Evolutionary conservation across 1,284 basidiomycete genomes (phyloP).

Genomic region (Trichosporon sp.): DNA sequence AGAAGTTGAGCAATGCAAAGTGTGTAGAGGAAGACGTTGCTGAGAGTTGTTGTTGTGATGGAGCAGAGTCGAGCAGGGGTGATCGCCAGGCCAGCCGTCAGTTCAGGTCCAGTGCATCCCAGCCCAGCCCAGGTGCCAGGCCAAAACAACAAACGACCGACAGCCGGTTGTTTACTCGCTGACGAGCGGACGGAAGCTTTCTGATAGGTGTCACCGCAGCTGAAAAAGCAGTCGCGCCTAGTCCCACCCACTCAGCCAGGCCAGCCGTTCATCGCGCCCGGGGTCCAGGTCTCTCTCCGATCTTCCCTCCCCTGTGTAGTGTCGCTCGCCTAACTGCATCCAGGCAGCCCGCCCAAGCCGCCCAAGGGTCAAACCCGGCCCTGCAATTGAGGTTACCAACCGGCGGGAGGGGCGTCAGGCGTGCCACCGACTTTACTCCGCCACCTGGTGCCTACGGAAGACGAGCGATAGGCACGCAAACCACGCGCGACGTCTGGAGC

Average conservation of each 20-base stretch:
- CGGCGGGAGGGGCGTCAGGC: neutral
- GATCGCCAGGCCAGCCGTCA: neutral
- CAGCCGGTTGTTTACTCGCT: neutral
- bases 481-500: neutral
- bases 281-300: too few relatives aligned
- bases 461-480: neutral
- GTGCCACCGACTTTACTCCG: neutral
- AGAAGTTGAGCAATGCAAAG: conserved; percentile 13
- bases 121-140: too few relatives aligned
- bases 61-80: conserved; percentile 17
- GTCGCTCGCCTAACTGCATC: neutral
- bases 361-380: neutral
- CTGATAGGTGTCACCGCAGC: neutral
- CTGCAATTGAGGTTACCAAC: conserved; percentile 2
- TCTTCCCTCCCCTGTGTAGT: neutral
- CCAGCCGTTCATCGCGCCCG: neutral
- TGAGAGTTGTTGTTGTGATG: conserved; percentile 18
- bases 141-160: neutral
- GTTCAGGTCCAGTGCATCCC: too few relatives aligned
- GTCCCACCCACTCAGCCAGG: neutral
- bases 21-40: conserved; percentile 1
- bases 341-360: neutral
- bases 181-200: neutral
- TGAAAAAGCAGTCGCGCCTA: neutral
- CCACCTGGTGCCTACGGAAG: neutral